phyloP scores from a whole-genome alignment of 805 yeast species.

The Kuraishia floccosa region DNA sequence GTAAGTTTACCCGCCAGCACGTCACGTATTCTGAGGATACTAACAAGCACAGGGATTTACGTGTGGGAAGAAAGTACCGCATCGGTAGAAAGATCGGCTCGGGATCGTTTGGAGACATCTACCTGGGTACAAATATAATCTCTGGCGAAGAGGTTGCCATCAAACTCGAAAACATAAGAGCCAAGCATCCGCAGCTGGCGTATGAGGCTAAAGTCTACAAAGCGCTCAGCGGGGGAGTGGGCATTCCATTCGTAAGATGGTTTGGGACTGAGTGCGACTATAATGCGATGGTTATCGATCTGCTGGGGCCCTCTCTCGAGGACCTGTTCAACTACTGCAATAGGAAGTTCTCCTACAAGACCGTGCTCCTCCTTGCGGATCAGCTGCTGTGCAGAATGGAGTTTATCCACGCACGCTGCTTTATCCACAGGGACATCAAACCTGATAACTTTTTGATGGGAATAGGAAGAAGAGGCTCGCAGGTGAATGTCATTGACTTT shows the following conservation, averaged over 20 bases:
- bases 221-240: conserved; percentile 91
- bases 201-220: conserved; percentile 95
- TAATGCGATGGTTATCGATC: conserved; percentile 93
- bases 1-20: too few species aligned
- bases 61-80: conserved; percentile 90
- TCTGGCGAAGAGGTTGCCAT: conserved; percentile 98
- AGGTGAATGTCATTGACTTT: conserved; percentile 88
- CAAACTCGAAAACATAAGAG: conserved; percentile 79
- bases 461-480: conserved; percentile 88
- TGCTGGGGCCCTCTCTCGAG: conserved; percentile 90
- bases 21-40: too few species aligned
- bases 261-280: conserved; percentile 94
- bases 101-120: conserved; percentile 96
- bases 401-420: conserved; percentile 90
- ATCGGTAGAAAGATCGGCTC: conserved; percentile 94
- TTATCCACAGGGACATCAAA: conserved; percentile 75
- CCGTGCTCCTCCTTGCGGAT: conserved; percentile 86
- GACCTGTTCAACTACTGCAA: conserved; percentile 94
- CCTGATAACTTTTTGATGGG: conserved; percentile 85
- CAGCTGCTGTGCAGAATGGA: conserved; percentile 91
- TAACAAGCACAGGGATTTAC: conserved; percentile 40
- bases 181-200: conserved; percentile 94
- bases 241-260: conserved; percentile 95
- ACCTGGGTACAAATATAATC: conserved; percentile 83
- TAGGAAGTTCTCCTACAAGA: conserved; percentile 85